A percentile compares a stretch with the other conserved stretches of the same genome.
Evolutionary conservation across 1,284 basidiomycete species (phyloP).

Genomic region (Coniferiporia weirii): DNA sequence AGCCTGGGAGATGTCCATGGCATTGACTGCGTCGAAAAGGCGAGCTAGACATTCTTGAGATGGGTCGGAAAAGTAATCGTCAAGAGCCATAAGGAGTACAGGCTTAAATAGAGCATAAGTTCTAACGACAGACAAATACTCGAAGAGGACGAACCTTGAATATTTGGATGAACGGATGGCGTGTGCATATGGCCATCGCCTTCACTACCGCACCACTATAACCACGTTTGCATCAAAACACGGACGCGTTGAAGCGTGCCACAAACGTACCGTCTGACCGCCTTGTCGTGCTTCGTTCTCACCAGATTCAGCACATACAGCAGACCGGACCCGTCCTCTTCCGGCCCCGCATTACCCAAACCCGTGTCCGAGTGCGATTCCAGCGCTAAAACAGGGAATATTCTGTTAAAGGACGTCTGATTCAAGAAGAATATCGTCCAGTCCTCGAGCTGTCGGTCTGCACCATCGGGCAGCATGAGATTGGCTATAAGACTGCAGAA

Average conservation of each 20-base stretch:
- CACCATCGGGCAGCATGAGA: slow-evolving; percentile 97
- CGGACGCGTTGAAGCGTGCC: background rate
- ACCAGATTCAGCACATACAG: slow-evolving; percentile 93
- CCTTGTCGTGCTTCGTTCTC: slow-evolving; percentile 92
- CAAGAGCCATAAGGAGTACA: slow-evolving; percentile 87
- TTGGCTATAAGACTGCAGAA: slow-evolving; percentile 79
- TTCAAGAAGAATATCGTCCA: slow-evolving; percentile 99
- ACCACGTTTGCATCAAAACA: slow-evolving; percentile 17
- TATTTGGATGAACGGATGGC: slow-evolving; percentile 94
- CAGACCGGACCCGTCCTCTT: slow-evolving; percentile 48
- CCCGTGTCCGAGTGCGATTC: slow-evolving; percentile 43
- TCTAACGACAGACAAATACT: background rate
- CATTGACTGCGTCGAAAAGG: slow-evolving; percentile 90
- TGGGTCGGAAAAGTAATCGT: slow-evolving; percentile 89
- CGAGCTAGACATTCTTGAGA: slow-evolving; percentile 84
- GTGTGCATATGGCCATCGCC: slow-evolving; percentile 93
- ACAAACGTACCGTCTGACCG: slow-evolving; percentile 65
- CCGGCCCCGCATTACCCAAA: slow-evolving; percentile 33
- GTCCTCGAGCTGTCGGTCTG: slow-evolving; percentile 89
- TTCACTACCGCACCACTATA: slow-evolving; percentile 89
- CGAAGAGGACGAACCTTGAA: slow-evolving; percentile 70
- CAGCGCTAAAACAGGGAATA: slow-evolving; percentile 75
- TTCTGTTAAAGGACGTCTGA: slow-evolving; percentile 82
- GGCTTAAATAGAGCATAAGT: slow-evolving; percentile 50
- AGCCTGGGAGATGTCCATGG: slow-evolving; percentile 79